Percentiles rank a stretch among this genome's conserved stretches.
Evolutionary conservation across 2,329 filamentous ascomycete species (phyloP).

Genomic region (Colletotrichum spinosum): DNA sequence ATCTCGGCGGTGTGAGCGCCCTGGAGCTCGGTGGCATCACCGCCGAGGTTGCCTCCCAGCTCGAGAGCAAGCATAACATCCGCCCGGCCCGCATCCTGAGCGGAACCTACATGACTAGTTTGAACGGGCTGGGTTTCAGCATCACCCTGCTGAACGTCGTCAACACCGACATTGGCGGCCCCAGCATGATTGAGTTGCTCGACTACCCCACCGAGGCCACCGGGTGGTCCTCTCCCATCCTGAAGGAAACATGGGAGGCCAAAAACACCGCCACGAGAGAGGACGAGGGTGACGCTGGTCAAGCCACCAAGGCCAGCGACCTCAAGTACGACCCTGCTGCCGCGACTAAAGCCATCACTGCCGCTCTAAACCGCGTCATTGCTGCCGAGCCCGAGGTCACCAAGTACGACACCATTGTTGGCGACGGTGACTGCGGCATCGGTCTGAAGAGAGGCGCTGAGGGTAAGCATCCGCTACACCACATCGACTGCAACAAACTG

Average conservation of each 20-base stretch:
- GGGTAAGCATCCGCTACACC: constrained; percentile 53
- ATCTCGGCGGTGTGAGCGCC: constrained; percentile 78
- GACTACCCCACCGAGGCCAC: constrained; percentile 77
- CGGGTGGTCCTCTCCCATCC: constrained; percentile 76
- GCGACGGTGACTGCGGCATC: constrained; percentile 91
- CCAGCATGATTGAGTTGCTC: constrained; percentile 75
- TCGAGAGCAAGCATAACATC: constrained; percentile 68
- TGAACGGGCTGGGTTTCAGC: constrained; percentile 82
- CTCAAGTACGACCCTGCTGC: constrained; percentile 64
- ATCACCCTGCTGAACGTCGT: constrained; percentile 76
- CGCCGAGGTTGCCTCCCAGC: constrained; percentile 73
- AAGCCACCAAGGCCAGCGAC: constrained; percentile 56
- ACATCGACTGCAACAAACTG: constrained; percentile 23
- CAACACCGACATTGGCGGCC: constrained; percentile 67
- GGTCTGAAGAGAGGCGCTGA: constrained; percentile 90
- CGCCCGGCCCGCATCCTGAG: constrained; percentile 73
- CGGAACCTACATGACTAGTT: constrained; percentile 82
- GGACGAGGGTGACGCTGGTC: constrained; percentile 46
- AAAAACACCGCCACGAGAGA: constrained; percentile 61
- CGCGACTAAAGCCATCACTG: constrained; percentile 64
- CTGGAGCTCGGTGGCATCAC: constrained; percentile 80
- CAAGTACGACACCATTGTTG: constrained; percentile 83
- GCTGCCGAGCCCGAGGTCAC: constrained; percentile 78
- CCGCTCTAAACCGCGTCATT: constrained; percentile 71
- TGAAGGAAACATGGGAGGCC: constrained; percentile 72